Evolutionary conservation across 2,329 filamentous ascomycete species (phyloP).

Genomic region (Cladophialophora yegresii): DNA sequence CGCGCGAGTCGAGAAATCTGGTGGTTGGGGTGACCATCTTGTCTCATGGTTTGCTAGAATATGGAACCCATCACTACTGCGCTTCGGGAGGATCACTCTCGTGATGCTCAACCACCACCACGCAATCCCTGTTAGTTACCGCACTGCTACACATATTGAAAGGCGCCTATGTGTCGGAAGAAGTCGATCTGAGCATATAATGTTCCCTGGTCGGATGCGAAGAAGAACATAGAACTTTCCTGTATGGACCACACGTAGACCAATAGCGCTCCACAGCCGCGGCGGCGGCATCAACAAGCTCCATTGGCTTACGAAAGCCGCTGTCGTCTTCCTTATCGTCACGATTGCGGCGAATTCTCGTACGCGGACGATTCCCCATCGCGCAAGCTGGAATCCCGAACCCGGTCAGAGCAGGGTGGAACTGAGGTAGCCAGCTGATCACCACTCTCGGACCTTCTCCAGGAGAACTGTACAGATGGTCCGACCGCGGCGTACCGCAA

Average conservation of each 20-base stretch:
- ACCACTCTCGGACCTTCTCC: no score
- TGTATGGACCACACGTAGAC: background rate
- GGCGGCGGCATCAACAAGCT: conserved; percentile 4
- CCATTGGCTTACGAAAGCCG: conserved; percentile 2
- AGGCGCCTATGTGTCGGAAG: background rate
- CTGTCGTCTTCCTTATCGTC: background rate
- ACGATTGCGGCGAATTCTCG: conserved; percentile 1
- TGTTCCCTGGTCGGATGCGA: background rate
- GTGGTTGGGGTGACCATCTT: background rate
- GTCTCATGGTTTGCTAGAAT: background rate
- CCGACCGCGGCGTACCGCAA: background rate
- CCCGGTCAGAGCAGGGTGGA: background rate
- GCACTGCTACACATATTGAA: background rate
- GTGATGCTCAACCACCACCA: background rate
- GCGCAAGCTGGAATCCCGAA: conserved; percentile 9
- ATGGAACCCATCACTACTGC: background rate
- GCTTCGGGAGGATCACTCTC: background rate
- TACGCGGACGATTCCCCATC: conserved; percentile 5
- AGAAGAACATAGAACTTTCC: background rate
- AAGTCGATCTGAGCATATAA: background rate
- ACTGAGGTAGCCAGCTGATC: background rate
- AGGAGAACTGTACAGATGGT: background rate
- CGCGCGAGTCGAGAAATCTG: background rate
- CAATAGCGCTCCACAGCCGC: background rate
- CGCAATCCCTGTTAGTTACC: background rate